Evolutionary conservation across 495 filamentous ascomycete species (phyloP).

Genomic region (Parathielavia hyrcaniae): DNA sequence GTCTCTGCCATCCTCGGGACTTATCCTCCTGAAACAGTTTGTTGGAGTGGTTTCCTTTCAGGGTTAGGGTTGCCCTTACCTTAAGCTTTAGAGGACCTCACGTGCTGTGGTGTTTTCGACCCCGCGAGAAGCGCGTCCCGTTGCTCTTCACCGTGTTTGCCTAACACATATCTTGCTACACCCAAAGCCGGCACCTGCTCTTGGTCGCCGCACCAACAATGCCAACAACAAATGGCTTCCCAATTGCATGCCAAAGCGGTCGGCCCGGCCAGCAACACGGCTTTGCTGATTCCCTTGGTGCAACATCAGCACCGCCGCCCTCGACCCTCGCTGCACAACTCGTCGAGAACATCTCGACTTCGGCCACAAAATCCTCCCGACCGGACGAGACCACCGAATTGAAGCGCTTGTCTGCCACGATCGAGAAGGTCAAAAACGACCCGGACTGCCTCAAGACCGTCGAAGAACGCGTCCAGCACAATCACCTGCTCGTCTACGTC

Average conservation of each 20-base stretch:
- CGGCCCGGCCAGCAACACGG: not conserved
- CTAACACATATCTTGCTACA: not conserved
- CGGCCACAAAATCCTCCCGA: slow-evolving; percentile 33
- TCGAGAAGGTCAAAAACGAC: slow-evolving; percentile 40
- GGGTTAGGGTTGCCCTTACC: slow-evolving; percentile 18
- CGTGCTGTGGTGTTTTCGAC: slow-evolving; percentile 5
- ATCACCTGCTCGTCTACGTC: slow-evolving; percentile 76
- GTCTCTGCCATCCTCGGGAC: too few species aligned
- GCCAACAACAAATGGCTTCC: slow-evolving; percentile 23
- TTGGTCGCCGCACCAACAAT: slow-evolving; percentile 15
- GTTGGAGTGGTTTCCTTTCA: too few species aligned
- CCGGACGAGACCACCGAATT: slow-evolving; percentile 42
- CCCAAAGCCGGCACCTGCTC: slow-evolving; percentile 1
- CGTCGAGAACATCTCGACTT: slow-evolving; percentile 48
- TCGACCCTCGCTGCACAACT: slow-evolving; percentile 67
- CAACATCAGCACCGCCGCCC: slow-evolving; percentile 42
- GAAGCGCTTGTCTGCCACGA: slow-evolving; percentile 36
- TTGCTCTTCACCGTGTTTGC: not conserved
- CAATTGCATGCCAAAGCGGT: slow-evolving; percentile 19
- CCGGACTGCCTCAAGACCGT: slow-evolving; percentile 39
- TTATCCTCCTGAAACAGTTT: too few species aligned
- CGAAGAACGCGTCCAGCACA: slow-evolving; percentile 63
- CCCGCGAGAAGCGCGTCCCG: slow-evolving; percentile 2
- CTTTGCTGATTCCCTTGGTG: not conserved
- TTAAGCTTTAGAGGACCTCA: not conserved